Evolutionary conservation across 805 yeast species (phyloP).

Genomic region (Wickerhamiella parazyma): DNA sequence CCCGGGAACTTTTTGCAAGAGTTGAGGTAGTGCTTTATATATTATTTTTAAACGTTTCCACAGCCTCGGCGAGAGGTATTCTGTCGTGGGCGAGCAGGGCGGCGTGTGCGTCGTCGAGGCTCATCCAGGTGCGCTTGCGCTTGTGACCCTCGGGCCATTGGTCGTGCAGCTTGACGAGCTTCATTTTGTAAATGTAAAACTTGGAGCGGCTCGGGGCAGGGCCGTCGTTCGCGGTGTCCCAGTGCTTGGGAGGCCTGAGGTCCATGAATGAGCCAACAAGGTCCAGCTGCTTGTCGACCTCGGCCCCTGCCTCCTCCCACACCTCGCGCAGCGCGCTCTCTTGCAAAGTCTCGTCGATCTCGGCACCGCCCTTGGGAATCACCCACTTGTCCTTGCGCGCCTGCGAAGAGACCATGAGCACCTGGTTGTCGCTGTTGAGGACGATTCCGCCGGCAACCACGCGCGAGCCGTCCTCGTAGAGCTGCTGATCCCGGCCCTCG

Average conservation of each 20-base stretch:
- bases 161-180: constrained; percentile 38
- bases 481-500: constrained; percentile 24
- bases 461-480: constrained; percentile 57
- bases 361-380: constrained; percentile 93
- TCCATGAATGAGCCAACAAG: constrained; percentile 59
- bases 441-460: constrained; percentile 89
- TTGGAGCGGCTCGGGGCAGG: constrained; percentile 60
- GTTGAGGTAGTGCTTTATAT: background rate
- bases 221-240: constrained; percentile 25
- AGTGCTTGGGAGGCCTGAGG: constrained; percentile 34
- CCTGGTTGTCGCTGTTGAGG: constrained; percentile 40
- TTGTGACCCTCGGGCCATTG: constrained; percentile 63
- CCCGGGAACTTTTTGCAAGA: constrained; percentile 30
- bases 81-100: constrained; percentile 24
- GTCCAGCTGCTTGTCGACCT: constrained; percentile 39
- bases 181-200: constrained; percentile 76
- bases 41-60: constrained; percentile 11
- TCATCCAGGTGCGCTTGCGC: constrained; percentile 64
- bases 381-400: constrained; percentile 66
- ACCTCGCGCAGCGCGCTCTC: constrained; percentile 70
- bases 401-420: constrained; percentile 67
- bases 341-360: constrained; percentile 51
- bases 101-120: constrained; percentile 22
- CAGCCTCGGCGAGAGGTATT: constrained; percentile 24
- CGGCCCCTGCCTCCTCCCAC: constrained; percentile 96